These are phyloP conservation scores for Porpolomopsis calyptriformis DNA, from an alignment of 768 basidiomycete genomes.

Conservation along the genomic window DNA sequence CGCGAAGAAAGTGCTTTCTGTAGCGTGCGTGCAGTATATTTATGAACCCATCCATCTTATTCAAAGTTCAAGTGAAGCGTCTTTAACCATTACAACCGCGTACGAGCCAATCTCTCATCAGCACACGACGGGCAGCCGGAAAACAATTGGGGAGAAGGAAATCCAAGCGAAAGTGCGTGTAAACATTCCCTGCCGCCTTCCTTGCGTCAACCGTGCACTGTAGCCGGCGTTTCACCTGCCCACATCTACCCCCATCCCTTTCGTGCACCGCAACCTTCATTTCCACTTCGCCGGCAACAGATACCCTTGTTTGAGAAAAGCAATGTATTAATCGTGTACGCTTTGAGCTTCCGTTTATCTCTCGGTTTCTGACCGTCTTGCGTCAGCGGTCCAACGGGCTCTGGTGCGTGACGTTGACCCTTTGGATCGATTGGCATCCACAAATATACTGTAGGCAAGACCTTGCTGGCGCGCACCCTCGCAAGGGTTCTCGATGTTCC, in stretches of 20 bases:
- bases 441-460: conserved; percentile 52
- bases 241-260: conserved; percentile 59
- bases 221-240: conserved; percentile 40
- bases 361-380: neutral
- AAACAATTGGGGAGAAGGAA: conserved; percentile 10
- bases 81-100: conserved; percentile 91
- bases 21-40: conserved; percentile 56
- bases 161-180: conserved; percentile 5
- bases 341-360: conserved; percentile 3
- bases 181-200: too few species aligned
- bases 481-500: conserved; percentile 87
- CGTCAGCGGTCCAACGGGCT: conserved; percentile 72
- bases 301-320: conserved; percentile 81
- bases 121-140: conserved; percentile 28
- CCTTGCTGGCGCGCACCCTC: conserved; percentile 81
- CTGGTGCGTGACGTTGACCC: conserved; percentile 36
- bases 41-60: conserved; percentile 1
- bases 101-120: conserved; percentile 55
- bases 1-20: conserved; percentile 89
- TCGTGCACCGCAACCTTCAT: conserved; percentile 26
- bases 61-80: conserved; percentile 39
- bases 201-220: too few species aligned
- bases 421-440: neutral
- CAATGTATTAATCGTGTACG: conserved; percentile 86
- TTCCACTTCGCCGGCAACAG: conserved; percentile 31